Conservation (phyloP, 2,329 filamentous ascomycete species). For the Trichoderma semiorbis region DNA sequence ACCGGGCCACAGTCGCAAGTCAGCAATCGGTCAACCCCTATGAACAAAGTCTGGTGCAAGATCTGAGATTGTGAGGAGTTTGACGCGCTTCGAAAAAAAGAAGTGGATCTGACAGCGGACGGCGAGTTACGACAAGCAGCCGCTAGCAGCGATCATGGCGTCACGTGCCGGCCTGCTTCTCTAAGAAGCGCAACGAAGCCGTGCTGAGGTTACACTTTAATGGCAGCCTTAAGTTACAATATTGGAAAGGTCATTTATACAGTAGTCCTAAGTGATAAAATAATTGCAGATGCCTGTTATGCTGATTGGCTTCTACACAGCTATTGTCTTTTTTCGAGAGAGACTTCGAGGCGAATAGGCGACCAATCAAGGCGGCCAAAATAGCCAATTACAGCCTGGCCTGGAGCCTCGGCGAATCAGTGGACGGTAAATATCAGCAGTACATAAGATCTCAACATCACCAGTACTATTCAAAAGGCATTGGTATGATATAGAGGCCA, state of each 20-base stretch:
- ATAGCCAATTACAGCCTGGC: not conserved
- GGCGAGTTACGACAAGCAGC: not conserved
- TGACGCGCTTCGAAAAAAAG: constrained; percentile 24
- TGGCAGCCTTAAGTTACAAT: not conserved
- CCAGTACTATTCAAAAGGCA: not conserved
- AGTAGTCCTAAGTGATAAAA: not conserved
- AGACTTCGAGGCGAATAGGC: not conserved
- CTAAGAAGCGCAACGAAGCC: not conserved
- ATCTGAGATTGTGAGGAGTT: constrained; percentile 23
- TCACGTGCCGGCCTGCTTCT: constrained; percentile 23
- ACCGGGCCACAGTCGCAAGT: not conserved
- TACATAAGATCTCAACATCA: too few relatives aligned
- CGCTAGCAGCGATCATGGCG: not conserved
- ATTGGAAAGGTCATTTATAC: not conserved
- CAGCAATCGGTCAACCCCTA: constrained; percentile 6
- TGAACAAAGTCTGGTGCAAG: constrained; percentile 5
- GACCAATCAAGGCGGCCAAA: not conserved
- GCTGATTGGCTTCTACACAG: not conserved
- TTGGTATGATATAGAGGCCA: not conserved
- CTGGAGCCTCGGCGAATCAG: not conserved
- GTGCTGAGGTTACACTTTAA: not conserved
- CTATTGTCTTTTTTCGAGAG: not conserved
- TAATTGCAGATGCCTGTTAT: not conserved
- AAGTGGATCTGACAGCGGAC: constrained; percentile 21
- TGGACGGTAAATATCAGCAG: not conserved